Base-by-base conservation (phyloP, 495 filamentous ascomycete species). In the Neurospora sp. region DNA sequence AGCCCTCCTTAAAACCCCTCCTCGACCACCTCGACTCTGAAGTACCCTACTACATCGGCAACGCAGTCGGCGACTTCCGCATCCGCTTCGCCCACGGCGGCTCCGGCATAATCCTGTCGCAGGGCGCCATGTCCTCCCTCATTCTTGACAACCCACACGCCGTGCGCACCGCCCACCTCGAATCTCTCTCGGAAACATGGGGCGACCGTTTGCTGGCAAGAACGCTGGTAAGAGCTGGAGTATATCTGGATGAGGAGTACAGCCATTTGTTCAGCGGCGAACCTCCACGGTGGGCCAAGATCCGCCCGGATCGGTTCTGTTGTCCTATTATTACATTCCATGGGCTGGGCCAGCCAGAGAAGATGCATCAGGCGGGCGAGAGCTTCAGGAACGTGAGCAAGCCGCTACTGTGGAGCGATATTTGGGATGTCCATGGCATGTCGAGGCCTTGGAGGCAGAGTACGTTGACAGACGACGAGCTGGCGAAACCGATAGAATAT, bases 11-110 rank as follows among this genome's bases (percentile, higher is more conserved):
- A 31, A 70, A 74, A 22, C 74, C 81, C 1, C 72, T 86, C 6
- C 77, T 86, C 0, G 76, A 74, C 12, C 82, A 84, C 65, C 76
- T 86, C 69, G 79, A 85, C 71, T 78, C 81, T 12, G 35, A 72
- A 5, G 59, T 77, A n/a, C 79, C 82, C 17, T 78, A 84, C 31
- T 85, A 84, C 73, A 72, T 86, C n/a, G 84, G 84, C n/a, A 86
- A 84, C 69, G 82, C 83, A 3, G 83, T 85, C 3, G 84, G 84
- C 37, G 84, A 84, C 69, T 86, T 80, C 74, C 79, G 79, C 39
- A 77, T 76, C 3, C 82, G 84, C 68, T 86, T 86, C 73, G 83
- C 84, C 16, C 84, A 86, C 72, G 84, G 84, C 8, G 84, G 84
- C 8, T 85, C 84, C 6, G 81, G 80, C 20, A 76, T 85, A 22